These are phyloP conservation scores for Mycena epipterygia DNA, from an alignment of 768 basidiomycete species.

Conservation along the genomic window DNA sequence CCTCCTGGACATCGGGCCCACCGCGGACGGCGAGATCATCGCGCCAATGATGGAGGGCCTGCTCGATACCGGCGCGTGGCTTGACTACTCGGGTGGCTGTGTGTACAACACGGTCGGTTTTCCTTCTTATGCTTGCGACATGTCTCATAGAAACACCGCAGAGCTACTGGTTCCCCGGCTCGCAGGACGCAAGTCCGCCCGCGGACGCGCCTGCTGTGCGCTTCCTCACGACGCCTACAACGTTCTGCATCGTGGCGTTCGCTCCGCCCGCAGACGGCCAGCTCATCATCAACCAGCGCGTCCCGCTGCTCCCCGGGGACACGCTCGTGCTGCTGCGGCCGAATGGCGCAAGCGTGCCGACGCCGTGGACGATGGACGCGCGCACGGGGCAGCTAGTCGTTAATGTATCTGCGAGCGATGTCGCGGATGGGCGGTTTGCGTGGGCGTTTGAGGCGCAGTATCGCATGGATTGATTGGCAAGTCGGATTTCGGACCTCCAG, in stretches of 20 bases:
- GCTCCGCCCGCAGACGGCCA: slow-evolving; percentile 48
- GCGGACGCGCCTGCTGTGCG: slow-evolving; percentile 47
- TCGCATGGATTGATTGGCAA: not conserved
- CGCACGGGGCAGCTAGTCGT: slow-evolving; percentile 12
- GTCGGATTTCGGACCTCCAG: too few species aligned
- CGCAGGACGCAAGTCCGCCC: slow-evolving; percentile 50
- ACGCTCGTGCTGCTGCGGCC: slow-evolving; percentile 55
- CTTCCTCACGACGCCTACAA: slow-evolving; percentile 62
- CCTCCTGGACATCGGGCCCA: slow-evolving; percentile 67
- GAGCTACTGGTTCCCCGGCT: slow-evolving; percentile 64
- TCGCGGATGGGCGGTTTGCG: slow-evolving; percentile 5
- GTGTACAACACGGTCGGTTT: slow-evolving; percentile 64
- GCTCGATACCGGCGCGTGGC: slow-evolving; percentile 64
- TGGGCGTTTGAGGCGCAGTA: slow-evolving; percentile 22
- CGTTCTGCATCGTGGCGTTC: slow-evolving; percentile 66
- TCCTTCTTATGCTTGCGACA: not conserved
- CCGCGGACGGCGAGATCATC: slow-evolving; percentile 66
- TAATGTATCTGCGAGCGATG: not conserved
- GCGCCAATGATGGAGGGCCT: slow-evolving; percentile 61
- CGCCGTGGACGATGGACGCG: slow-evolving; percentile 8
- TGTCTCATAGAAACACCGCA: slow-evolving; percentile 35
- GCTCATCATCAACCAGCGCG: slow-evolving; percentile 52
- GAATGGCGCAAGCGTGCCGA: not conserved
- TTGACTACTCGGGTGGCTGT: slow-evolving; percentile 63
- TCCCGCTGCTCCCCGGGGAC: slow-evolving; percentile 62